Conservation (phyloP, 345 rosid species). For the Hibiscus syriacus region DNA sequence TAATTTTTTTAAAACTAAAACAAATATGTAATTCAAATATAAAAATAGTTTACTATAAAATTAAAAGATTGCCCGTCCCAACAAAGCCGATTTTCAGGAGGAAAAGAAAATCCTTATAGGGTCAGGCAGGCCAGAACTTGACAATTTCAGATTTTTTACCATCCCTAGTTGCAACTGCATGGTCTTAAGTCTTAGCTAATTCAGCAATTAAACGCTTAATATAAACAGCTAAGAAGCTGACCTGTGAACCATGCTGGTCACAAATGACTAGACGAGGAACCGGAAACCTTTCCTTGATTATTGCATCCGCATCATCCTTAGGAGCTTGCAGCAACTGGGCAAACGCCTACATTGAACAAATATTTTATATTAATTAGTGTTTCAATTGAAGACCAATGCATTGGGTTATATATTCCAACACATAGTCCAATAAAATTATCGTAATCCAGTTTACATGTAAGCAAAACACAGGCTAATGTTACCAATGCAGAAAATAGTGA, state of each 20-base stretch:
- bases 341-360: conserved; percentile 48
- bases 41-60: neutral
- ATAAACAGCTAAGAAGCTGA: conserved; percentile 13
- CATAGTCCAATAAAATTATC: neutral
- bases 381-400: neutral
- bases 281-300: conserved; percentile 85
- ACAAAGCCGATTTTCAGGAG: too few relatives aligned
- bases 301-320: conserved; percentile 43
- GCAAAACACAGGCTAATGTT: neutral
- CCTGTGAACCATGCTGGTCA: conserved; percentile 99
- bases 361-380: neutral
- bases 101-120: conserved; percentile 48
- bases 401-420: neutral
- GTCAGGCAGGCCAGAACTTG: conserved; percentile 18
- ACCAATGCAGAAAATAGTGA: neutral
- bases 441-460: neutral
- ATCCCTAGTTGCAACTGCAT: neutral
- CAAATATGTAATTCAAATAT: neutral
- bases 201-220: neutral
- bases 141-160: neutral
- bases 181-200: neutral
- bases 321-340: conserved; percentile 73
- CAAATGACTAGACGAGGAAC: conserved; percentile 85
- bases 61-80: neutral
- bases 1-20: neutral